A percentile compares a stretch with the other conserved stretches of the same genome.
Conservation (phyloP, 495 filamentous ascomycete species). For the Trichoderma gamsii region DNA sequence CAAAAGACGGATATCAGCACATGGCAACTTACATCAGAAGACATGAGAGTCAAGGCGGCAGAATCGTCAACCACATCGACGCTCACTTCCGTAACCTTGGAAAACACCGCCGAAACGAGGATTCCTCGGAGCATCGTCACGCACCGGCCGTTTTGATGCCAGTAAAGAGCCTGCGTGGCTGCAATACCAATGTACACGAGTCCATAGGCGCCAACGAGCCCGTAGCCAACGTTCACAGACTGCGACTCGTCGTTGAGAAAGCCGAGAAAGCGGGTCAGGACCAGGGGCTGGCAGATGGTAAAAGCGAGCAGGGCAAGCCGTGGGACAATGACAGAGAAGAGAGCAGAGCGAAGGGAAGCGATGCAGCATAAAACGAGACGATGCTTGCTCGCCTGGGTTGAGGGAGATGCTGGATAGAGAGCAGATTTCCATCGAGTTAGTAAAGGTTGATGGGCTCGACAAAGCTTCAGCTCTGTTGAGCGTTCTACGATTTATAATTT, state of each 20-base stretch:
- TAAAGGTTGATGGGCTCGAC: neutral
- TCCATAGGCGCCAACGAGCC: slow-evolving; percentile 26
- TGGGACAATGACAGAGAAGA: slow-evolving; percentile 16
- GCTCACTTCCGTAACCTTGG: slow-evolving; percentile 44
- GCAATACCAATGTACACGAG: slow-evolving; percentile 54
- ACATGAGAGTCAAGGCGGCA: slow-evolving; percentile 36
- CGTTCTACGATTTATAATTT: neutral
- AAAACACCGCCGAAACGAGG: slow-evolving; percentile 51
- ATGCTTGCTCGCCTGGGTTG: neutral
- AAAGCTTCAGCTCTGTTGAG: neutral
- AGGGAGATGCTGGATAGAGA: neutral
- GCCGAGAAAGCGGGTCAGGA: slow-evolving; percentile 45
- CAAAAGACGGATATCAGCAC: neutral
- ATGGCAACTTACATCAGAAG: slow-evolving; percentile 37
- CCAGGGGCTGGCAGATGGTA: slow-evolving; percentile 54
- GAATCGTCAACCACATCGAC: slow-evolving; percentile 38
- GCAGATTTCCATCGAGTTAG: neutral
- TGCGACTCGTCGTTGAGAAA: slow-evolving; percentile 35
- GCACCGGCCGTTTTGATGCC: slow-evolving; percentile 44
- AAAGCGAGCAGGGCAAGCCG: slow-evolving; percentile 30
- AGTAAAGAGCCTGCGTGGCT: slow-evolving; percentile 44
- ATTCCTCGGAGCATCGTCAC: slow-evolving; percentile 53
- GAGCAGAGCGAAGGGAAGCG: slow-evolving; percentile 6
- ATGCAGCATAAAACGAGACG: slow-evolving; percentile 16
- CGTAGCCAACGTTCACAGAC: slow-evolving; percentile 31